Conservation (phyloP, 1,139 yeast genomes). For the Hemisphaericaspora subhashii region DNA sequence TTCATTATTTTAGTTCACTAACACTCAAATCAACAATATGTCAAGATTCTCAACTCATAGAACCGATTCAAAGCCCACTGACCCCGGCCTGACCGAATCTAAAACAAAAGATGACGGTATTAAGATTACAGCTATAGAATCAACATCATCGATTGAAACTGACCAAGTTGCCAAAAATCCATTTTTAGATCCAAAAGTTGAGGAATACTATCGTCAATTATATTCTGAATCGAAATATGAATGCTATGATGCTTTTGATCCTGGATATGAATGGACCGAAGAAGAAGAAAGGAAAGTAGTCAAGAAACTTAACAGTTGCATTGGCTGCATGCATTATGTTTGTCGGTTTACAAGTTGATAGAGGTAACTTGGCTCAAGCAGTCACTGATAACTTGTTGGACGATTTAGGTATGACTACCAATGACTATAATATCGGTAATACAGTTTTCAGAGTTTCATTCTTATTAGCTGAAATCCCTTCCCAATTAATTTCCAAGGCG, state of each 20-base stretch:
- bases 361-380: constrained; percentile 33
- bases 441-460: constrained; percentile 30
- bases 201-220: constrained; percentile 26
- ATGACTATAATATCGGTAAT: constrained; percentile 34
- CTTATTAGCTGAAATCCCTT: constrained; percentile 34
- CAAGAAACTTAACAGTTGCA: constrained; percentile 25
- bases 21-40: too few relatives aligned
- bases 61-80: too few relatives aligned
- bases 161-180: constrained; percentile 8
- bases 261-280: constrained; percentile 30
- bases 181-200: constrained; percentile 31
- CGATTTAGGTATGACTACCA: constrained; percentile 28
- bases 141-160: constrained; percentile 9
- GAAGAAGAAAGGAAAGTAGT: constrained; percentile 28
- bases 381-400: constrained; percentile 31
- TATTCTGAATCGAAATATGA: constrained; percentile 32
- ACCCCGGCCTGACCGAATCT: too few relatives aligned
- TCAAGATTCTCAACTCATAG: too few relatives aligned
- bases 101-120: constrained; percentile 1
- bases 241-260: constrained; percentile 33
- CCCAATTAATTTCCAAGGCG: constrained; percentile 31
- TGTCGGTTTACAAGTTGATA: constrained; percentile 33
- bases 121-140: constrained; percentile 6
- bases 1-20: too few relatives aligned
- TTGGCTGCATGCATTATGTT: constrained; percentile 32